Evolutionary conservation across 2,329 filamentous ascomycete genomes (phyloP).

Genomic region (Colletotrichum spinosum): DNA sequence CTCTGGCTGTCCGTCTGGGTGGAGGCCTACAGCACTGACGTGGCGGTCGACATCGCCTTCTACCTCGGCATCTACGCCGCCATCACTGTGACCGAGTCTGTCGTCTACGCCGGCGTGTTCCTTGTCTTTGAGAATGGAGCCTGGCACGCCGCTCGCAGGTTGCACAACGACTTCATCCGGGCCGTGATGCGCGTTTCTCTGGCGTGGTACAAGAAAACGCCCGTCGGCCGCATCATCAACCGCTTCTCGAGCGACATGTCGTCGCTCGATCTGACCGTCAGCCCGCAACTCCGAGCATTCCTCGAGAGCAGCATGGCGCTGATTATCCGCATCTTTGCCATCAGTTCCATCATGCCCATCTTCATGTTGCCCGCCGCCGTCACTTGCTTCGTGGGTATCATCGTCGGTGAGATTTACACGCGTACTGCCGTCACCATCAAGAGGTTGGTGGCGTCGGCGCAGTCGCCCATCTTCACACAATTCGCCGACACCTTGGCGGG

Average conservation of each 20-base stretch:
- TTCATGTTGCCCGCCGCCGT: constrained; percentile 60
- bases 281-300: constrained; percentile 56
- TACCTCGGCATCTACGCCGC: constrained; percentile 66
- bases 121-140: constrained; percentile 65
- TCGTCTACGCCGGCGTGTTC: constrained; percentile 55
- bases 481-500: constrained; percentile 66
- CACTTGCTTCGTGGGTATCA: constrained; percentile 58
- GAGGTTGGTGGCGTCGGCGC: constrained; percentile 57
- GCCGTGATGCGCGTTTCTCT: constrained; percentile 66
- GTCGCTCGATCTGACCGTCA: constrained; percentile 63
- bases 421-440: constrained; percentile 60
- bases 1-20: constrained; percentile 67
- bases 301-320: constrained; percentile 57
- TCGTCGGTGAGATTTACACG: constrained; percentile 63
- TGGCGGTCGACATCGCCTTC: constrained; percentile 58
- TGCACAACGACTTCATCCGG: constrained; percentile 64
- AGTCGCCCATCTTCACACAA: constrained; percentile 68
- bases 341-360: constrained; percentile 64
- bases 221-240: constrained; percentile 65
- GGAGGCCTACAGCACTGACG: constrained; percentile 59
- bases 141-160: constrained; percentile 65
- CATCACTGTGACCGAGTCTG: constrained; percentile 56
- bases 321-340: constrained; percentile 58
- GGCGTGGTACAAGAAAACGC: constrained; percentile 67
- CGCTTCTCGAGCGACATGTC: constrained; percentile 68